Evolutionary conservation across 306 rosid genomes (phyloP), one percentile per base, ranked within the genome.

Genomic region (Quercus cerris): DNA sequence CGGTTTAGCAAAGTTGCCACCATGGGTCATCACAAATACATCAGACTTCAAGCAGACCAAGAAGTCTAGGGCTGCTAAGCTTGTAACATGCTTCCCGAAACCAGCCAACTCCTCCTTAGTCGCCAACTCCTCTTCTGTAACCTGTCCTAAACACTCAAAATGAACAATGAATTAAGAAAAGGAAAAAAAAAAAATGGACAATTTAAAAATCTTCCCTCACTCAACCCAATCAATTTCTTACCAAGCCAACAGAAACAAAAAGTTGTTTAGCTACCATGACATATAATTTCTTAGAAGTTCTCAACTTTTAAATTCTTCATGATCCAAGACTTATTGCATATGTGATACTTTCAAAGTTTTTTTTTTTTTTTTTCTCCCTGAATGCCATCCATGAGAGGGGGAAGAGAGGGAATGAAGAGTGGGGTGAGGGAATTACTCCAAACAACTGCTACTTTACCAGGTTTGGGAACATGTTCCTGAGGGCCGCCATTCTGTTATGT

Each of bases 11-110:
- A 25, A 25, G 25, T 25, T 25, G 25, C 25, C 25, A 1, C 25
- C 25, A 25, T 25, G 25, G 25, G 25, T 25, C 25, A 25, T 25
- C 25, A 25, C 25, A 54, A 95, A 93, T 23, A 93, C 99, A 81
- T 95, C 99, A 9, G 99, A 95, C 77, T 95, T 95, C 90, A 95
- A 89, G 88, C 99, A 95, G 49, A 95, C 99, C 84, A 95, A 86
- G 94, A 95, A 95, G 80, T 95, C 99, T 9, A 95, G 93, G 54
- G 99, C 99, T 25, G 99, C 99, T 56, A 95, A 91, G 85, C 98
- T 95, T 8, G 99, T 95, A 77, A 95, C 98, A 75, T 95, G 99
- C 90, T 93, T 95, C 88, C 91, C 85, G 83, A 95, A 93, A 81
- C 84, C 87, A 87, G 89, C 98, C 80, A 95, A 81, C 82, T 95